Conservation (phyloP, 441 rosid genomes). For the Pelargonium citronellum region DNA sequence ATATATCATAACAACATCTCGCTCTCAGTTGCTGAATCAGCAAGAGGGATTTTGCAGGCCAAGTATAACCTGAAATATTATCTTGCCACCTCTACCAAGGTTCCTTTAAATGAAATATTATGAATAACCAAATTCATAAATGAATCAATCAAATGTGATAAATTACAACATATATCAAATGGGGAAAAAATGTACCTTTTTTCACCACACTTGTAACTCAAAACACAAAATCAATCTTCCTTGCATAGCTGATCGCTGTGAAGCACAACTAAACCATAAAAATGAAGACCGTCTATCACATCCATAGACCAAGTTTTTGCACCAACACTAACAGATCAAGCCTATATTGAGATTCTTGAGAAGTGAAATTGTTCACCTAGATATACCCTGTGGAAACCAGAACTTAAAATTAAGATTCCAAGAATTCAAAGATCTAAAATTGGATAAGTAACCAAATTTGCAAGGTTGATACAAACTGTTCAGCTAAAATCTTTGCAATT, state of each 20-base stretch:
- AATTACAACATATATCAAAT: background rate
- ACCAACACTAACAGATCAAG: slow-evolving; percentile 6
- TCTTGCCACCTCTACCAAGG: too few species aligned
- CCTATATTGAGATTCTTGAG: slow-evolving; percentile 10
- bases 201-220: slow-evolving; percentile 13
- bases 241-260: slow-evolving; percentile 21
- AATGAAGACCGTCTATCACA: slow-evolving; percentile 14
- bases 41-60: background rate
- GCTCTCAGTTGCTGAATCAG: too few species aligned
- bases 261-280: slow-evolving; percentile 16
- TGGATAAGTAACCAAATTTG: background rate
- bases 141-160: background rate
- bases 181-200: slow-evolving; percentile 21
- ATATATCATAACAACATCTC: background rate
- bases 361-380: slow-evolving; percentile 14
- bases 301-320: slow-evolving; percentile 7
- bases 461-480: background rate
- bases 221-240: slow-evolving; percentile 14
- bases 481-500: background rate
- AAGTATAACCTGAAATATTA: too few species aligned
- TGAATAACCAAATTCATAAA: background rate
- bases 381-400: slow-evolving; percentile 16
- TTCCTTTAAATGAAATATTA: background rate
- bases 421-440: slow-evolving; percentile 7
- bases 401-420: slow-evolving; percentile 9